phyloP scores from a whole-genome alignment of 2,329 filamentous ascomycete genomes.

The Colletotrichum sp. region DNA sequence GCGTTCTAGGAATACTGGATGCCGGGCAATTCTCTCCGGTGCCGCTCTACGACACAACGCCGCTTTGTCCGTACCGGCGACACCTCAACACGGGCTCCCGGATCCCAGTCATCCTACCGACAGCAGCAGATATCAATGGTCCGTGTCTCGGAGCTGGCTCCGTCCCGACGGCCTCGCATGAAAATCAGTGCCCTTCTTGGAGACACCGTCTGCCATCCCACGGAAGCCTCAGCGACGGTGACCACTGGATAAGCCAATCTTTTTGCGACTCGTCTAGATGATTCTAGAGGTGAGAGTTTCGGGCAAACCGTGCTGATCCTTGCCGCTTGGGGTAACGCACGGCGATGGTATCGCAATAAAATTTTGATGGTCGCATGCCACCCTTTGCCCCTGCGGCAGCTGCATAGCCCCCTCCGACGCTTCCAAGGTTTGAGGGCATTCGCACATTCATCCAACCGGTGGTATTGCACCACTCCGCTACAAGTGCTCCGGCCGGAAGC shows the following conservation, averaged over 20 bases:
- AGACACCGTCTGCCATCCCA: background rate
- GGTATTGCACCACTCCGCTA: background rate
- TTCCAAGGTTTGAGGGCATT: background rate
- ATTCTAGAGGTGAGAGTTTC: background rate
- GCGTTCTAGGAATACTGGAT: background rate
- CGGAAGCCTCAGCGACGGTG: background rate
- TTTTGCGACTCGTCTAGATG: background rate
- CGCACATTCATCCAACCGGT: background rate
- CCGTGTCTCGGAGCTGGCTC: background rate
- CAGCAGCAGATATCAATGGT: background rate
- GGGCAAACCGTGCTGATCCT: background rate
- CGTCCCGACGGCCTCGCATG: background rate
- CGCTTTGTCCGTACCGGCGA: background rate
- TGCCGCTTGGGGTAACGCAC: background rate
- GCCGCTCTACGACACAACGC: background rate
- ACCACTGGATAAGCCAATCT: background rate
- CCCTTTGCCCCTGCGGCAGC: background rate
- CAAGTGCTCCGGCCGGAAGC: background rate
- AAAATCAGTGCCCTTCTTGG: background rate
- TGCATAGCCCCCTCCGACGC: background rate
- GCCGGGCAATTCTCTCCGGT: background rate
- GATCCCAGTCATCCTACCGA: background rate
- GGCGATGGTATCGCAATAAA: background rate
- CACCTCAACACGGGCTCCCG: background rate
- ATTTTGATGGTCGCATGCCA: background rate